Evolutionary conservation across 225 moss, liverwort and hornwort genomes (phyloP).

Genomic region (Takakia lepidozioides): DNA sequence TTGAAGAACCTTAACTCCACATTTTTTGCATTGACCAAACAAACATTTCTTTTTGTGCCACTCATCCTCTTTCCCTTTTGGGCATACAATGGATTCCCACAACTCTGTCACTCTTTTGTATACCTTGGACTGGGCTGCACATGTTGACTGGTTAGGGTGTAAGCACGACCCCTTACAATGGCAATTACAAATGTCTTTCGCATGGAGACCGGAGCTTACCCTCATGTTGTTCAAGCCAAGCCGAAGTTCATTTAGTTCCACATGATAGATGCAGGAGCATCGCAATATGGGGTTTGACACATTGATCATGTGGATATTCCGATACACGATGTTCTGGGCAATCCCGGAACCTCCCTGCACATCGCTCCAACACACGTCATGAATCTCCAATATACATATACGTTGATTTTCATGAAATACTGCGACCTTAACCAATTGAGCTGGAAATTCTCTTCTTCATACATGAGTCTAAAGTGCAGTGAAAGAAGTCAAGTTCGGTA

Average conservation of each 20-base stretch:
- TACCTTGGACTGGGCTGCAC: neutral
- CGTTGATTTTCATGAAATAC: no score
- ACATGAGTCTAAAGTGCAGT: no score
- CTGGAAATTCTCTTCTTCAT: no score
- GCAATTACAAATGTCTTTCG: neutral
- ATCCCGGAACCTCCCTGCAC: conserved; percentile 31
- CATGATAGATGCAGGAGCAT: neutral
- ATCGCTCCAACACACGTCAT: neutral
- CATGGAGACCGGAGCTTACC: neutral
- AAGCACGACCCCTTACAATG: neutral
- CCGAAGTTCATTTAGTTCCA: neutral
- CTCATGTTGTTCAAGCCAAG: neutral
- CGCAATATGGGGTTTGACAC: conserved; percentile 36
- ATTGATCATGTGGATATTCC: conserved; percentile 27
- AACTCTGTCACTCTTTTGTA: neutral
- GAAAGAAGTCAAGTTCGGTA: no score
- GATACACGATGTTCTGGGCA: conserved; percentile 11
- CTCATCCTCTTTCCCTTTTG: neutral
- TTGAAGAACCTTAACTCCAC: neutral
- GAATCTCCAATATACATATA: no score
- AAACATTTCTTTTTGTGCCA: conserved; percentile 2
- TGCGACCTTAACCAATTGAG: no score
- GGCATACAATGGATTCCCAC: neutral
- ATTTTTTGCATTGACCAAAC: conserved; percentile 1
- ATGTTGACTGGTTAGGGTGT: neutral